Conservation (phyloP, 495 filamentous ascomycete species). For the Rostrohypoxylon terebratum region DNA sequence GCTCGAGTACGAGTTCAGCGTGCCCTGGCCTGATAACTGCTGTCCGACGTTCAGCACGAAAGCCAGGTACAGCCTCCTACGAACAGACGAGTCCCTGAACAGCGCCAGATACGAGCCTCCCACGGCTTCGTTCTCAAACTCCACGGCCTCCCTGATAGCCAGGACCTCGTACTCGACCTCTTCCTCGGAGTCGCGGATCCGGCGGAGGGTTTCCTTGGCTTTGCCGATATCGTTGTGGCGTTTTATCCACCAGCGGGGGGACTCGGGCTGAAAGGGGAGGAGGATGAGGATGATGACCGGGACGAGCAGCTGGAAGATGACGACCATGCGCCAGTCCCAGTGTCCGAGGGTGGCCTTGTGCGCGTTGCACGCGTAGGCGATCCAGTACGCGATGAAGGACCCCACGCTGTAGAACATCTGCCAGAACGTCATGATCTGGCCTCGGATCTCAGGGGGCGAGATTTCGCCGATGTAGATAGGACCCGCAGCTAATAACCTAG, state of each 20-base stretch:
- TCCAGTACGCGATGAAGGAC: conserved; percentile 71
- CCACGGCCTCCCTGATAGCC: conserved; percentile 68
- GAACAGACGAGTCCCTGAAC: conserved; percentile 70
- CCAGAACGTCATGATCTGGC: conserved; percentile 75
- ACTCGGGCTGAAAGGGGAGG: conserved; percentile 68
- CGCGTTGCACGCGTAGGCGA: conserved; percentile 67
- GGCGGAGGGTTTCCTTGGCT: conserved; percentile 61
- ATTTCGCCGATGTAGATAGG: conserved; percentile 74
- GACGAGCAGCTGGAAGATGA: conserved; percentile 71
- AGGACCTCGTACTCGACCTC: conserved; percentile 70
- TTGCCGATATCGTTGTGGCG: conserved; percentile 65
- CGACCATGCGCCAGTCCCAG: conserved; percentile 72
- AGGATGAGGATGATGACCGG: conserved; percentile 64
- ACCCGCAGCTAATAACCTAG: conserved; percentile 55
- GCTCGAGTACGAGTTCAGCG: conserved; percentile 72
- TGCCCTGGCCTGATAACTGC: conserved; percentile 71
- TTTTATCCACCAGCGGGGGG: conserved; percentile 70
- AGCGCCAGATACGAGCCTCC: conserved; percentile 66
- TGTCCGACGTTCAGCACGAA: conserved; percentile 70
- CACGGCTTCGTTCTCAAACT: conserved; percentile 72
- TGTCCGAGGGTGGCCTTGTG: conserved; percentile 64
- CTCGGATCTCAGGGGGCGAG: conserved; percentile 68
- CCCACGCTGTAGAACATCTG: conserved; percentile 75
- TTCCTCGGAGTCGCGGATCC: conserved; percentile 67
- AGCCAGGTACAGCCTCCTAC: conserved; percentile 67